These are phyloP conservation scores for Eucalyptus paniculata DNA, from an alignment of 345 rosid species.

Conservation along the genomic window DNA sequence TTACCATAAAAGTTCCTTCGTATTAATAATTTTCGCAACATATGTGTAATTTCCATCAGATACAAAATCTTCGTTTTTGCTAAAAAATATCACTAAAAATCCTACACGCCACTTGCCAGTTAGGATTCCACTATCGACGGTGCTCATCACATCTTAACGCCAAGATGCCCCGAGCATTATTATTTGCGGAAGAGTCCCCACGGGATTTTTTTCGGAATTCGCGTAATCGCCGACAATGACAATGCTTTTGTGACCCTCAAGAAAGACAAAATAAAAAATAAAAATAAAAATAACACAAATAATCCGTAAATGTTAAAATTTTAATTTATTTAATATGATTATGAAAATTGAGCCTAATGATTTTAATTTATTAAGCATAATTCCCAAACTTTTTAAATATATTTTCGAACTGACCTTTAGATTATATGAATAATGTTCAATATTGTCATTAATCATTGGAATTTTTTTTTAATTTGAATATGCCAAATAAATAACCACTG, in stretches of 20 bases:
- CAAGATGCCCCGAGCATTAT: background rate
- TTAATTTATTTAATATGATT: background rate
- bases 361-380: fast-evolving
- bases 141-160: background rate
- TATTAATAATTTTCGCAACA: background rate
- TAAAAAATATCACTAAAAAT: background rate
- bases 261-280: background rate
- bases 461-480: too few species aligned
- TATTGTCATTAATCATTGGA: background rate
- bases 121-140: background rate
- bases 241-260: background rate
- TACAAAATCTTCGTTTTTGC: background rate
- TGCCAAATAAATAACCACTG: too few species aligned
- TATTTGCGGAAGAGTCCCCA: background rate
- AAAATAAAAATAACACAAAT: background rate
- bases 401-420: fast-evolving
- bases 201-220: background rate
- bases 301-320: fast-evolving
- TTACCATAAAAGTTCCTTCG: background rate
- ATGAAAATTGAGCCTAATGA: background rate
- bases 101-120: background rate
- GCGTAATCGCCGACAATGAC: background rate
- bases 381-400: fast-evolving
- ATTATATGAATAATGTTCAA: background rate
- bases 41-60: background rate